Evolutionary conservation across 495 filamentous ascomycete species (phyloP).

Genomic region (Neohortaea acidophila): DNA sequence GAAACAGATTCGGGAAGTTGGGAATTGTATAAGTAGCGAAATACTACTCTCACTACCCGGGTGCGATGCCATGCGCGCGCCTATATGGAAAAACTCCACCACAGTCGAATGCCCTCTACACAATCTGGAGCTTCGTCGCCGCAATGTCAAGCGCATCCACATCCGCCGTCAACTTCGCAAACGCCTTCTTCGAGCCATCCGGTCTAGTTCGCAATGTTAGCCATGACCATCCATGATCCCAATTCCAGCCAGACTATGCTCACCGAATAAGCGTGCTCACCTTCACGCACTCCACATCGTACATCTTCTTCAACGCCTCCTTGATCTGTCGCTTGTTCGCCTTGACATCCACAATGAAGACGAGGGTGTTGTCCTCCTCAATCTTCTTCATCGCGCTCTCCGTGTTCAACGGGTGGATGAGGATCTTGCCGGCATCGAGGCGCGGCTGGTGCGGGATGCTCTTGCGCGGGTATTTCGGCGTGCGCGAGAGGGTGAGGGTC

Average conservation of each 20-base stretch:
- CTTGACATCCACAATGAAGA: conserved; percentile 97
- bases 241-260: conserved; percentile 1
- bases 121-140: conserved; percentile 94
- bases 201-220: conserved; percentile 42
- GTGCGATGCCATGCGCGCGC: neutral
- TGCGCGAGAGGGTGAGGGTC: conserved; percentile 78
- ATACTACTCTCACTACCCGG: conserved; percentile 5
- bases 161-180: conserved; percentile 81
- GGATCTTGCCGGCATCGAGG: conserved; percentile 69
- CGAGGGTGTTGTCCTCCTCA: conserved; percentile 99
- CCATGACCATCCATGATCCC: conserved; percentile 12
- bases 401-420: conserved; percentile 70
- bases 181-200: conserved; percentile 97
- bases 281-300: conserved; percentile 95
- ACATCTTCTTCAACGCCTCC: conserved; percentile 94
- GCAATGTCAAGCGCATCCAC: conserved; percentile 98
- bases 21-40: conserved; percentile 11
- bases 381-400: conserved; percentile 99
- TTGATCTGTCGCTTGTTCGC: conserved; percentile 99
- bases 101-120: conserved; percentile 47
- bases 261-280: conserved; percentile 98
- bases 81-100: neutral
- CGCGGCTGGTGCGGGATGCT: conserved; percentile 76
- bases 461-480: conserved; percentile 94
- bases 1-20: too few relatives aligned